These are phyloP conservation scores for Jimgerdemannia lactiflua DNA, from an alignment of 192 early-diverging fungal genomes.

Conservation along the genomic window DNA sequence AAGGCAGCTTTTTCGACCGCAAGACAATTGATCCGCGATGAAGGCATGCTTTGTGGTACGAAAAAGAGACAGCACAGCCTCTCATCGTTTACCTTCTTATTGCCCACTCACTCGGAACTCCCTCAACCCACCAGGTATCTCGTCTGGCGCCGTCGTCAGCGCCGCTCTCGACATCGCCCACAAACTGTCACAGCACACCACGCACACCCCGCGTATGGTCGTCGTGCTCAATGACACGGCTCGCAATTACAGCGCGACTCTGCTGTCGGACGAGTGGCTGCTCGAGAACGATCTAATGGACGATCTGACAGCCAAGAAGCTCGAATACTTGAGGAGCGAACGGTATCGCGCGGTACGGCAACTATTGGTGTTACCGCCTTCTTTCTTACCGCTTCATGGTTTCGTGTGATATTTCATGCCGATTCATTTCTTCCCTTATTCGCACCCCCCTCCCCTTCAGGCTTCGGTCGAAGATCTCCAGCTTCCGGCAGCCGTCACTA, in stretches of 20 bases:
- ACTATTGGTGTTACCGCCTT: too few species aligned
- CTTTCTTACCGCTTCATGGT: background rate
- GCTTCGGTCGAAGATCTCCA: slow-evolving; percentile 86
- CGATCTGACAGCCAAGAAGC: slow-evolving; percentile 47
- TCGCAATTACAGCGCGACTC: slow-evolving; percentile 64
- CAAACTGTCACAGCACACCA: slow-evolving; percentile 18
- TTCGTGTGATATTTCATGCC: background rate
- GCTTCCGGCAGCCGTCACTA: slow-evolving; percentile 72
- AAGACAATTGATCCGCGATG: slow-evolving; percentile 56
- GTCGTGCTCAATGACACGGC: slow-evolving; percentile 67
- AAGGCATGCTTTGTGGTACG: slow-evolving; percentile 56
- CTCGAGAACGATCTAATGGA: slow-evolving; percentile 74
- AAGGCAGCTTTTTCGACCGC: slow-evolving; percentile 68
- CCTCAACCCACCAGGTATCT: slow-evolving; percentile 37
- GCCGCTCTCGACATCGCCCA: slow-evolving; percentile 54
- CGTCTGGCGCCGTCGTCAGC: slow-evolving; percentile 63
- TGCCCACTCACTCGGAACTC: background rate
- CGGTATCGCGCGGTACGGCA: slow-evolving; percentile 61
- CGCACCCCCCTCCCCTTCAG: slow-evolving; percentile 2
- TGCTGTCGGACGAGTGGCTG: slow-evolving; percentile 78
- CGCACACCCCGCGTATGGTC: slow-evolving; percentile 36
- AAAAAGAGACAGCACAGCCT: too few species aligned
- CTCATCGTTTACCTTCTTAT: background rate
- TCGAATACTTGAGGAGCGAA: slow-evolving; percentile 55
- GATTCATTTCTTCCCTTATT: background rate